A percentile compares a stretch with the other conserved stretches of the same genome.
Evolutionary conservation across 208 protist species (phyloP).

Genomic region (Leishmania guyanensis): DNA sequence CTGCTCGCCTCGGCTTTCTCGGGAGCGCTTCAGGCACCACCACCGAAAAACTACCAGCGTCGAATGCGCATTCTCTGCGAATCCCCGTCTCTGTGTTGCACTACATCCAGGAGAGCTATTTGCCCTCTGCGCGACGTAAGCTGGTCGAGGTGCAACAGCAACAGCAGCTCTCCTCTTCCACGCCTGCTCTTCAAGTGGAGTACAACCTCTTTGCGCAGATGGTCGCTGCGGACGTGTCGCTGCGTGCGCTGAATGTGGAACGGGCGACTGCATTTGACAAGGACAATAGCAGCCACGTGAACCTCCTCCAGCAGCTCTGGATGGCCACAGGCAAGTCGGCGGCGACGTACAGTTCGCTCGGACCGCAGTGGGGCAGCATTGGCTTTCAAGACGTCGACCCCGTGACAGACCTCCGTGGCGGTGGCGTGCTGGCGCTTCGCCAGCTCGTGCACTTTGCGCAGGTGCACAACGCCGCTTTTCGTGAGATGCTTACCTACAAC

Average conservation of each 20-base stretch:
- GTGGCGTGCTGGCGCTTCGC: slow-evolving; percentile 76
- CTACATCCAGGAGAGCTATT: slow-evolving; percentile 52
- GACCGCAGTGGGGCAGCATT: slow-evolving; percentile 64
- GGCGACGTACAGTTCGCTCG: slow-evolving; percentile 40
- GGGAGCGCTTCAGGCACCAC: background rate
- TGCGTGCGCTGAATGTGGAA: slow-evolving; percentile 59
- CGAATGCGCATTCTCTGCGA: slow-evolving; percentile 44
- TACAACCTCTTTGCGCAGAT: slow-evolving; percentile 55
- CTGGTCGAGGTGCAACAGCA: slow-evolving; percentile 3
- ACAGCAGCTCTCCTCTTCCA: background rate
- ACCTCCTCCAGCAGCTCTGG: slow-evolving; percentile 77
- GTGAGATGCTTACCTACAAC: slow-evolving; percentile 82
- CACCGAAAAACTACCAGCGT: slow-evolving; percentile 27
- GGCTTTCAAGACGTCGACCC: slow-evolving; percentile 92
- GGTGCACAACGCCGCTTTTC: slow-evolving; percentile 50
- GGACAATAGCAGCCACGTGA: slow-evolving; percentile 47
- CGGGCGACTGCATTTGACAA: slow-evolving; percentile 69
- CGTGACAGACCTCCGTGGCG: slow-evolving; percentile 86
- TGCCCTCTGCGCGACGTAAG: slow-evolving; percentile 32
- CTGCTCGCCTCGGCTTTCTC: slow-evolving; percentile 11
- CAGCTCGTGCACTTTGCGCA: slow-evolving; percentile 86
- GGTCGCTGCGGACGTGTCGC: slow-evolving; percentile 36
- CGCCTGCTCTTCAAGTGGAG: slow-evolving; percentile 29
- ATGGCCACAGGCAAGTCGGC: slow-evolving; percentile 44
- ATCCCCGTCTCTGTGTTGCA: slow-evolving; percentile 40